These are phyloP conservation scores for Thymus mandschuricus DNA, from an alignment of 257 asterid species.

Conservation along the genomic window DNA sequence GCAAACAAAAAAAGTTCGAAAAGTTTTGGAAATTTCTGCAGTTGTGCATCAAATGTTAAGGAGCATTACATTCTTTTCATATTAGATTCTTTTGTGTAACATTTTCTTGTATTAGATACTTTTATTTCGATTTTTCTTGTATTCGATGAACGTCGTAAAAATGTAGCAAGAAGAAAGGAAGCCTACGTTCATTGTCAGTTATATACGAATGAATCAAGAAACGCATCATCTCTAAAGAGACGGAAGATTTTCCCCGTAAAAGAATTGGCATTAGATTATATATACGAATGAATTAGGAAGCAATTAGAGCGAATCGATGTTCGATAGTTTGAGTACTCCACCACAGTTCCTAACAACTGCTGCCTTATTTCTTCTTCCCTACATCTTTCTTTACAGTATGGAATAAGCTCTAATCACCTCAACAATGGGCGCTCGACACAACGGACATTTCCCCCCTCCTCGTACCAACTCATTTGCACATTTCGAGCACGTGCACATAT, in stretches of 20 bases:
- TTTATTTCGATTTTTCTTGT: too few relatives aligned
- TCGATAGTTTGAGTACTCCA: conserved; percentile 51
- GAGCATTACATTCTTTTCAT: not conserved
- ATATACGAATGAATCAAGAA: too few relatives aligned
- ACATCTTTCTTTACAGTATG: conserved; percentile 58
- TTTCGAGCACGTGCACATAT: conserved; percentile 98
- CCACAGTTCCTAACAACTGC: conserved; percentile 38
- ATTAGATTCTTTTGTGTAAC: not conserved
- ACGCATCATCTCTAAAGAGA: not conserved
- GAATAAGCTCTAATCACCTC: conserved; percentile 99
- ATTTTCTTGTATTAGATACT: too few relatives aligned
- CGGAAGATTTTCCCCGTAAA: conserved; percentile 16
- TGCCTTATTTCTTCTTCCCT: conserved; percentile 34
- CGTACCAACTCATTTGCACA: conserved; percentile 93
- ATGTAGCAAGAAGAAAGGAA: not conserved
- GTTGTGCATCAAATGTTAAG: not conserved
- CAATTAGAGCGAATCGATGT: conserved; percentile 40
- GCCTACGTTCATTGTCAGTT: not conserved
- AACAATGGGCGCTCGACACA: conserved; percentile 96
- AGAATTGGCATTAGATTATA: conserved; percentile 45
- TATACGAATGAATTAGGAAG: conserved; percentile 61
- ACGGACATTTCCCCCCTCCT: conserved; percentile 93
- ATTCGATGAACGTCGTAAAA: not conserved
- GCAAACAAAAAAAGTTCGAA: not conserved
- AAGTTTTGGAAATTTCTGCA: not conserved